These are phyloP conservation scores for Vitis hybrid DNA, from an alignment of 177 flowering plant species.

Conservation along the genomic window DNA sequence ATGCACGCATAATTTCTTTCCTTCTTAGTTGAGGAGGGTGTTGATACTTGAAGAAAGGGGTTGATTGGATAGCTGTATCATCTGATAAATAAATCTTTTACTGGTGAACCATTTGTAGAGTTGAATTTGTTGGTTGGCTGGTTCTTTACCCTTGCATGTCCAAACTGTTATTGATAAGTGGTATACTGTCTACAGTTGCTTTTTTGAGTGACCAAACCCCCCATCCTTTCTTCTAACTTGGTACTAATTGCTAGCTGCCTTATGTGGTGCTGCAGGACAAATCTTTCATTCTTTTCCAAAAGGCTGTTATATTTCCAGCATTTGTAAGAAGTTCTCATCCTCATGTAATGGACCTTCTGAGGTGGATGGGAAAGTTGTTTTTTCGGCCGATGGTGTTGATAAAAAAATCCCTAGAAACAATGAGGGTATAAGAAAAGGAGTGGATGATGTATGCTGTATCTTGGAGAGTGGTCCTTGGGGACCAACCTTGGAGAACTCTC, in stretches of 20 bases:
- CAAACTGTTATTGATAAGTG: not conserved
- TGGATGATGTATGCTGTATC: constrained; percentile 56
- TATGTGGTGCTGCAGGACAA: constrained; percentile 24
- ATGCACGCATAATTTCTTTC: not conserved
- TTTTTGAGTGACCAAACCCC: not conserved
- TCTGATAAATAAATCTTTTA: not conserved
- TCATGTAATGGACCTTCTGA: constrained; percentile 31
- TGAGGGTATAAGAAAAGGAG: constrained; percentile 28
- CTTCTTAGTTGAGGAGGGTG: not conserved
- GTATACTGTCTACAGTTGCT: not conserved
- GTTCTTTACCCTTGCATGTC: no score
- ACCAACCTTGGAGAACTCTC: constrained; percentile 50
- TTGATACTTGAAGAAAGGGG: no score
- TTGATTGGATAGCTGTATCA: not conserved
- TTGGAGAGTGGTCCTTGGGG: constrained; percentile 74
- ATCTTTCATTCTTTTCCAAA: constrained; percentile 14
- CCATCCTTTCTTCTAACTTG: not conserved
- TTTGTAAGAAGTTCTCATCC: constrained; percentile 26
- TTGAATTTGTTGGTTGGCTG: not conserved
- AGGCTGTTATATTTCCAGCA: constrained; percentile 5
- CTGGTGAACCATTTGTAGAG: no score
- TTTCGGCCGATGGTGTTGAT: constrained; percentile 4
- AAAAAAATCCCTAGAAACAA: constrained; percentile 20
- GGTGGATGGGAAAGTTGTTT: constrained; percentile 14
- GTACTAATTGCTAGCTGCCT: not conserved